Evolutionary conservation across 805 yeast genomes (phyloP).

Genomic region (Saccharomycopsis selenospora): DNA sequence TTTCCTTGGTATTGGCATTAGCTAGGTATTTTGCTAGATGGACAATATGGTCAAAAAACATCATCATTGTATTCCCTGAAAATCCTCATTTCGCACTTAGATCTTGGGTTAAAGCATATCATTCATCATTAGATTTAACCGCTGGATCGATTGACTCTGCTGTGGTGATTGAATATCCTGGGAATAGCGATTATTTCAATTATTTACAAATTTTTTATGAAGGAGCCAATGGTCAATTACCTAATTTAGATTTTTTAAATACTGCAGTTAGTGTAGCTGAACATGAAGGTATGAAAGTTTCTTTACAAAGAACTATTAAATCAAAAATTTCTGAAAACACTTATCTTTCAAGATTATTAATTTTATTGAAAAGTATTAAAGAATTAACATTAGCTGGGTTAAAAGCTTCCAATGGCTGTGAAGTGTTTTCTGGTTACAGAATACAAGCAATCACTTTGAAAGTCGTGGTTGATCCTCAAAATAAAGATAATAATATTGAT

Average conservation of each 20-base stretch:
- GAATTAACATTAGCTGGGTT: constrained; percentile 68
- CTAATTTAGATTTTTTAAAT: constrained; percentile 85
- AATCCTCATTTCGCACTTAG: constrained; percentile 63
- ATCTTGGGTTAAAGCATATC: constrained; percentile 92
- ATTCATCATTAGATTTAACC: constrained; percentile 71
- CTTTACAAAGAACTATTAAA: constrained; percentile 53
- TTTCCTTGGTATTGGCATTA: constrained; percentile 62
- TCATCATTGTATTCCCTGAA: constrained; percentile 76
- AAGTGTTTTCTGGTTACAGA: constrained; percentile 93
- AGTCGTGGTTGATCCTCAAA: constrained; percentile 46
- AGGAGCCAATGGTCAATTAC: constrained; percentile 93
- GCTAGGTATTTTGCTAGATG: constrained; percentile 76
- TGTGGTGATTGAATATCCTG: constrained; percentile 71
- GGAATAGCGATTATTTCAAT: constrained; percentile 58
- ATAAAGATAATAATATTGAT: constrained; percentile 48
- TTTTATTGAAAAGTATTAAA: constrained; percentile 58
- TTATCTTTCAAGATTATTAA: constrained; percentile 49
- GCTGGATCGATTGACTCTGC: constrained; percentile 96
- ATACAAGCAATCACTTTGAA: constrained; percentile 80
- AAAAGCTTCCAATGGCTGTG: constrained; percentile 59
- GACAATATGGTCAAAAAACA: constrained; percentile 94
- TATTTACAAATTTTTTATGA: constrained; percentile 69
- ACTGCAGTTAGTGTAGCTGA: constrained; percentile 66
- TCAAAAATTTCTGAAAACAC: constrained; percentile 39
- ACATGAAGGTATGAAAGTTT: constrained; percentile 67